Evolutionary conservation across 2,329 filamentous ascomycete species (phyloP), one percentile per base, ranked within the genome.

Genomic region (Diplodia mutila): DNA sequence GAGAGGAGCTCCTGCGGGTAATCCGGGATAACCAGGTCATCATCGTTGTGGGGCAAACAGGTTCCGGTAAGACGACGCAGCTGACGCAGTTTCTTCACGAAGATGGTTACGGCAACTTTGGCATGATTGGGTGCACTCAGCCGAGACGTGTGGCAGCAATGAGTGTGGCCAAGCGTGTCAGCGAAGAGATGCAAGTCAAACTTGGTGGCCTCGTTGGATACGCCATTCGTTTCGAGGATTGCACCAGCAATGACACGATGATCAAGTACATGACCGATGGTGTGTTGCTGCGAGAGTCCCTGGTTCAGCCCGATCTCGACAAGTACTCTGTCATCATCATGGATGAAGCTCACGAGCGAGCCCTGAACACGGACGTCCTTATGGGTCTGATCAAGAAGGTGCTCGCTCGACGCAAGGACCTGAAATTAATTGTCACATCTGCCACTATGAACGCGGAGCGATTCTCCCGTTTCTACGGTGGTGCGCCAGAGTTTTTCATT

Each of bases 181-280:
- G 92, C 68, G 95, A 99, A 80, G 95, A 99, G 81, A 99, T 99
- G 96, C 92, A 97, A 72, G 93, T 97, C 53, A 90, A 90, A 67
- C 84, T 99, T 11, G 95, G 95, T 59, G 90, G 90, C 67, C 87
- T 90, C 0, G 96, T 99, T 46, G 95, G 95, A 34, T 99, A 99
- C 78, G 93, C 95, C 0, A 99, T 99, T 76, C 93, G 95, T 65
- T 99, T 99, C 74, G 95, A 99, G 77, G 96, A 99, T 77, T 97
- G 94, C 79, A 99, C 95, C 1, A 97, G 93, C 82, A 93, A 93
- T 72, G 91, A 98, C 68, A 99, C 95, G 0, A 85, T 90, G 69
- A 98, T 99, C 82, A 99, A 99, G 80, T 99, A 99, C 79, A 97
- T 99, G 94, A 99, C 95, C 0, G 96, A 99, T 75, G 95, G 95